A percentile compares a stretch with the other conserved stretches of the same genome.
phyloP scores from a whole-genome alignment of 2,329 filamentous ascomycete species.

The Zalaria obscura region DNA sequence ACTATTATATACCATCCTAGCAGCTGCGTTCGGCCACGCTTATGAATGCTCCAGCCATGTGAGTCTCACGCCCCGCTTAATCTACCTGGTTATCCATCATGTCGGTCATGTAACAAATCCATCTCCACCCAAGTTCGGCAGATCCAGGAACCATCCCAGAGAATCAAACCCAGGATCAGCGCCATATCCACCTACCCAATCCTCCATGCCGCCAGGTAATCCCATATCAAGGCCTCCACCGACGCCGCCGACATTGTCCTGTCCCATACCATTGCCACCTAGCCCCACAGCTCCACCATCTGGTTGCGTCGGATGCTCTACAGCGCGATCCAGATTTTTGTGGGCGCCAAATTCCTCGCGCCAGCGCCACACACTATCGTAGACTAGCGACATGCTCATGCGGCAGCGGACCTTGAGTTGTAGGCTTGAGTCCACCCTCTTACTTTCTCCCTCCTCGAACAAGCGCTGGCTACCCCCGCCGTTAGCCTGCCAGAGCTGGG shows the following conservation, averaged over 20 bases:
- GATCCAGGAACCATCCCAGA: neutral
- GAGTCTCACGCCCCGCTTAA: no score
- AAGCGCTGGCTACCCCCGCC: constrained; percentile 10
- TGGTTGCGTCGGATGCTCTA: constrained; percentile 60
- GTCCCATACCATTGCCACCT: constrained; percentile 9
- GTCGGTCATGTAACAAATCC: no score
- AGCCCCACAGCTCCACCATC: constrained; percentile 13
- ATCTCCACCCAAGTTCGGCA: neutral
- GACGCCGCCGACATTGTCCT: constrained; percentile 6
- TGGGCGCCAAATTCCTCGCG: constrained; percentile 51
- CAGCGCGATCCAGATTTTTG: constrained; percentile 41
- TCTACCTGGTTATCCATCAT: no score
- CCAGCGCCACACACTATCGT: constrained; percentile 78
- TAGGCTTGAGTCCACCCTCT: constrained; percentile 47
- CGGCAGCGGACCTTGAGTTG: constrained; percentile 71
- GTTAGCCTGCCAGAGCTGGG: constrained; percentile 65
- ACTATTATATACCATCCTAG: no score
- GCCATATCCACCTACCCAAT: constrained; percentile 7
- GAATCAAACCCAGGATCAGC: constrained; percentile 29
- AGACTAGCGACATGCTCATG: constrained; percentile 75
- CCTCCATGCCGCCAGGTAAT: constrained; percentile 4
- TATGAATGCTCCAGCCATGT: no score
- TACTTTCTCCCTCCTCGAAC: constrained; percentile 15
- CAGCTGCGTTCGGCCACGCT: no score
- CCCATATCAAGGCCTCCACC: constrained; percentile 4